These are phyloP conservation scores for Aspergillus hiratsukae DNA, from an alignment of 2,329 filamentous ascomycete genomes.

Conservation along the genomic window DNA sequence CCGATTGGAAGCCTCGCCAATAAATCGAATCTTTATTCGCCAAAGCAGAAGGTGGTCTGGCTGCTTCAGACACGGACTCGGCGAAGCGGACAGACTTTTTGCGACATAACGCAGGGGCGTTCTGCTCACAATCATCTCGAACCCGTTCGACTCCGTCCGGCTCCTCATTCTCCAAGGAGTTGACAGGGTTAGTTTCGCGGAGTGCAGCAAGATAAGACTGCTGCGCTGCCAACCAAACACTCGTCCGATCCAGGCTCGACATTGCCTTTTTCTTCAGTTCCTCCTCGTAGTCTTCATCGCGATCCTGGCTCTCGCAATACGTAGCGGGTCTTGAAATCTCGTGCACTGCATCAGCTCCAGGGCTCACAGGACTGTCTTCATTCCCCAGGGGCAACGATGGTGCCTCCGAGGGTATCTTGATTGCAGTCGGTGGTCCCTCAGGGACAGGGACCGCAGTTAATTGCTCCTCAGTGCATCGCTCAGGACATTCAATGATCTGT, in stretches of 20 bases:
- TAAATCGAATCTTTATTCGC: slow-evolving; percentile 72
- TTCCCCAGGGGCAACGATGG: slow-evolving; percentile 20
- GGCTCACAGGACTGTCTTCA: slow-evolving; percentile 24
- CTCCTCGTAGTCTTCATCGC: slow-evolving; percentile 69
- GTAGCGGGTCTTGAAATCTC: slow-evolving; percentile 63
- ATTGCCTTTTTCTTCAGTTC: slow-evolving; percentile 67
- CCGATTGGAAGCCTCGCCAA: slow-evolving; percentile 78
- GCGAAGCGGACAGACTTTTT: slow-evolving; percentile 31
- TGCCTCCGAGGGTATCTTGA: slow-evolving; percentile 46
- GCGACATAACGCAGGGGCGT: slow-evolving; percentile 10
- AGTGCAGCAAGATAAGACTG: slow-evolving; percentile 69
- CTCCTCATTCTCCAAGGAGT: slow-evolving; percentile 31
- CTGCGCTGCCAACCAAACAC: slow-evolving; percentile 80
- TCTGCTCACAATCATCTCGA: slow-evolving; percentile 17
- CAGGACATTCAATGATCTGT: slow-evolving; percentile 59
- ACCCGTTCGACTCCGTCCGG: slow-evolving; percentile 14
- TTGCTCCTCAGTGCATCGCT: slow-evolving; percentile 35
- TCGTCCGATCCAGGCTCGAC: slow-evolving; percentile 77
- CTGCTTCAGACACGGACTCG: slow-evolving; percentile 34
- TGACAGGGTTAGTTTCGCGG: slow-evolving; percentile 50
- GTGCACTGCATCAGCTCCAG: slow-evolving; percentile 23
- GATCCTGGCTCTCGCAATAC: slow-evolving; percentile 52
- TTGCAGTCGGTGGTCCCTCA: slow-evolving; percentile 33
- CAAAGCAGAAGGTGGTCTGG: slow-evolving; percentile 36
- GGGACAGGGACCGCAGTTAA: slow-evolving; percentile 31